Percentiles rank a stretch among this genome's conserved stretches.
phyloP scores from a whole-genome alignment of 1,139 yeast species.

The Hansenula lynferdii region DNA sequence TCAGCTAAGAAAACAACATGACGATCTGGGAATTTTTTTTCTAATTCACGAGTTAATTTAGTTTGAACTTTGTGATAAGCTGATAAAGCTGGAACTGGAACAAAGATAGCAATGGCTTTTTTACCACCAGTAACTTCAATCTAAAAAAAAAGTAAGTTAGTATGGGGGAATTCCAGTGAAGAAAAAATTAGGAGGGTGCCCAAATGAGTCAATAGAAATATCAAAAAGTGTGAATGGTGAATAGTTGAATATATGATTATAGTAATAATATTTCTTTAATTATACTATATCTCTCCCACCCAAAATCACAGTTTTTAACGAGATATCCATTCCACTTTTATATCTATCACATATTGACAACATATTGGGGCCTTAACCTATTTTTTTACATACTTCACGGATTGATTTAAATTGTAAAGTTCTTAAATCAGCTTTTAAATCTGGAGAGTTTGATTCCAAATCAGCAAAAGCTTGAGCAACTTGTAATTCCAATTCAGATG shows the following conservation, averaged over 20 bases:
- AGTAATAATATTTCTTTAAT: too few species aligned
- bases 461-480: conserved; percentile 99
- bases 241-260: too few species aligned
- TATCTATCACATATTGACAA: too few species aligned
- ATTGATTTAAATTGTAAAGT: conserved; percentile 98
- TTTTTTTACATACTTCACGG: conserved; percentile 59
- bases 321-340: too few species aligned
- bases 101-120: conserved; percentile 97
- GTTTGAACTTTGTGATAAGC: conserved; percentile 97
- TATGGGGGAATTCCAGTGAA: conserved; percentile 4
- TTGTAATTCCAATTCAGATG: conserved; percentile 98
- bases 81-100: conserved; percentile 92
- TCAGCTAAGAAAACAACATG: conserved; percentile 99
- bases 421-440: conserved; percentile 97
- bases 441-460: conserved; percentile 91
- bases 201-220: neutral
- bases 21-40: conserved; percentile 99
- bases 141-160: conserved; percentile 26
- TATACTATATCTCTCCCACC: too few species aligned
- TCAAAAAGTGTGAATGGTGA: neutral
- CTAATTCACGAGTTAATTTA: conserved; percentile 98
- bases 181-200: conserved; percentile 2
- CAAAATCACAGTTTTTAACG: too few species aligned
- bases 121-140: conserved; percentile 98
- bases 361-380: conserved; percentile 1